Conservation (phyloP, 257 asterid genomes). For the Nicotiana paniculata region DNA sequence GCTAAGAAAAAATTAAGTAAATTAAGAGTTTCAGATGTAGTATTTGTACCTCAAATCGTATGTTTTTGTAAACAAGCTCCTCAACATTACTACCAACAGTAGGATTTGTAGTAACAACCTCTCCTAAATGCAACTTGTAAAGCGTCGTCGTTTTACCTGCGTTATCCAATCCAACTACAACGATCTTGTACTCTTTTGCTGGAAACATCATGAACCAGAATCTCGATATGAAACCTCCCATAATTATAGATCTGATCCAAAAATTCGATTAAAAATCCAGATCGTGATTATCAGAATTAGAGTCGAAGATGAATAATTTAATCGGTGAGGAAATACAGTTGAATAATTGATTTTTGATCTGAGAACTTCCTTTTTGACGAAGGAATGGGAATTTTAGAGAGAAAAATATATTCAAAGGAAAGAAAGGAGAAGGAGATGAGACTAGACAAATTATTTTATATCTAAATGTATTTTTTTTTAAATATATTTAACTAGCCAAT, state of each 20-base stretch:
- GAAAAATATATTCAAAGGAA: not conserved
- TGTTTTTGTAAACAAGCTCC: constrained; percentile 90
- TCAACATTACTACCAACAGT: constrained; percentile 99
- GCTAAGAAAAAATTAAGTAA: not conserved
- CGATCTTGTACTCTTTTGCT: constrained; percentile 97
- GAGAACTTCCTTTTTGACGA: not conserved
- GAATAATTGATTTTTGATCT: not conserved
- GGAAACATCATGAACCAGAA: constrained; percentile 95
- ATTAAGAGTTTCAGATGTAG: not conserved
- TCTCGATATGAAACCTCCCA: constrained; percentile 82
- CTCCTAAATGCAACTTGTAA: constrained; percentile 84
- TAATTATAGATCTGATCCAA: constrained; percentile 1
- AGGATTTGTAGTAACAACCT: constrained; percentile 93
- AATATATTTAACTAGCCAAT: too few species aligned
- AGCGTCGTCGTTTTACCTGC: constrained; percentile 99
- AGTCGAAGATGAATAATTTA: not conserved
- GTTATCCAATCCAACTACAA: constrained; percentile 93
- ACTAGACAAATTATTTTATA: not conserved
- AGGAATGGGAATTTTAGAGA: not conserved
- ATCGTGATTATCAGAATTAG: not conserved
- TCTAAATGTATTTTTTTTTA: too few species aligned
- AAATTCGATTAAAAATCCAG: not conserved
- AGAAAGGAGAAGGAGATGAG: not conserved
- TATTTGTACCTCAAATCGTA: constrained; percentile 71
- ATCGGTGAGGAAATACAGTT: not conserved